Evolutionary conservation across 176 grass and related monocot genomes (phyloP), one percentile per base, ranked within the genome.

Genomic region (Rhipidocladum racemiflorum): DNA sequence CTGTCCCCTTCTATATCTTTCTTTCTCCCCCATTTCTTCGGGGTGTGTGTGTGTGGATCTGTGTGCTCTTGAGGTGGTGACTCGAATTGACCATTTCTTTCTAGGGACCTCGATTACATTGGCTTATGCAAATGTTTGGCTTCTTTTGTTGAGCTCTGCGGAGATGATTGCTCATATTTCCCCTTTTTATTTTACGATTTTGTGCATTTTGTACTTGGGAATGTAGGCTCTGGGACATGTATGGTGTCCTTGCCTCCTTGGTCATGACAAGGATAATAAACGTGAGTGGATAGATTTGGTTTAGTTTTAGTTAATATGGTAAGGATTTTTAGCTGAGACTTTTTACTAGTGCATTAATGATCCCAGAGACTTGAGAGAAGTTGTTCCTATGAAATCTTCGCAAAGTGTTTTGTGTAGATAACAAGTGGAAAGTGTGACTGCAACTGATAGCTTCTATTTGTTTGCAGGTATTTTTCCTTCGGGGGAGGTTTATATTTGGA

Each of bases 401-500:
- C 39, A 21, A 30, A 40, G 9, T 80, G 6, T 80, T 71, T 60
- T 50, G 30, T 44, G 29, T 9, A 74, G 2, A 17, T 44, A 5
- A 70, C 20, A 12, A 64, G 14, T 64, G 49, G 53, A 20, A 59
- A 57, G 45, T 72, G n/a, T 78, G 72, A 48, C 15, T 59, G 42
- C 5, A 28, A 81, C 42, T 42, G 60, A 76, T 45, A 42, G 23
- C 0, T 53, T 86, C 15, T 24, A 9, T 68, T 54, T 35, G 12
- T 12, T 83, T 74, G 45, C 86, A 95, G 95, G 82, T 95, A 14
- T 98, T 98, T 89, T 78, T 98, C 65, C 86, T 98, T 54, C 40
- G 86, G 87, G 95, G 95, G 90, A 92, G 90, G 77, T 95, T 98
- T 83, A 81, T 98, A 85, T 98, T 98, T 84, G 95, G 95, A 29